Base-by-base conservation (phyloP, 768 basidiomycete species). In the Kwoniella europaea region DNA sequence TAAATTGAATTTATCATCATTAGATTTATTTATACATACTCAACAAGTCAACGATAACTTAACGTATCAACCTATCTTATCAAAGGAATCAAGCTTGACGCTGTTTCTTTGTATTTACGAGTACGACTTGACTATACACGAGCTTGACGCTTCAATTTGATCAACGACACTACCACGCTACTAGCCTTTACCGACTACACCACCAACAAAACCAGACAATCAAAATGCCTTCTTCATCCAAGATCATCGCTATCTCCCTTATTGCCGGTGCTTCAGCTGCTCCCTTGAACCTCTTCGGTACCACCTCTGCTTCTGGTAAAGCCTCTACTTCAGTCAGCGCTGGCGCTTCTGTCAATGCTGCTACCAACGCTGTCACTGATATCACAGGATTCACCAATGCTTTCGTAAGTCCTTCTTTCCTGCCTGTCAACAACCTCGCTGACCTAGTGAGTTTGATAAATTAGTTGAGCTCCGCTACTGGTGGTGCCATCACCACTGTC, bases 241-340 rank as follows among this genome's bases (percentile, higher is more conserved):
- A 63, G 29, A 64, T 70, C 57, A 57, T 70, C 57, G 68, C 68
- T 42, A 62, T 70, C 27, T 70, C 68, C 46, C 68, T 70, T 44
- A 54, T 70, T 42, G 68, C 68, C 62, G 68, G 68, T 59, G 63
- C 68, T 9, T 44, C 62, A 9, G 68, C 68, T 20, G 68, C 68
- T 16, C 68, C 68, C 3, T 56, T 70, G 42, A 64, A 63, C 63
- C 44, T 70, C 42, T 59, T 69, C 27, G 68, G 68, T n/a, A 27
- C 44, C 5, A 24, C 66, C 27, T 58, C 56, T 27, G 68, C 55
- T 54, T 60, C 58, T 20, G 68, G 52, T 46, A 53, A 29, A 50
- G n/a, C 50, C n/a, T 35, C 52, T 29, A 52, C 67, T 52, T 53
- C 67, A 7, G 63, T 54, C 63, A 46, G 24, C n/a, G 67, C 42